These are phyloP conservation scores for Pezicula carpinea DNA, from an alignment of 2,329 filamentous ascomycete species.

Conservation along the genomic window DNA sequence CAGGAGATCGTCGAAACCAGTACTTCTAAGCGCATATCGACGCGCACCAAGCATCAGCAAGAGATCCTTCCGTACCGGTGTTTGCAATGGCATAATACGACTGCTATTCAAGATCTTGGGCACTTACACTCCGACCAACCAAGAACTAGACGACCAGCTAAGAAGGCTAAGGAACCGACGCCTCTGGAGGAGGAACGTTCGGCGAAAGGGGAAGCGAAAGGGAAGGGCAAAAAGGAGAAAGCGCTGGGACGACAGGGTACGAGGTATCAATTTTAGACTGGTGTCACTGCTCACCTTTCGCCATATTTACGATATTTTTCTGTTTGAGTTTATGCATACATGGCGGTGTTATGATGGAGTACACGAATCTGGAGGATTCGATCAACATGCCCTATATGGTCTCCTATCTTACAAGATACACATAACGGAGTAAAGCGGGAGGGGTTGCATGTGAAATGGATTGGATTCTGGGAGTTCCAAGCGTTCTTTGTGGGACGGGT, in stretches of 20 bases:
- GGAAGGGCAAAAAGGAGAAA: constrained; percentile 24
- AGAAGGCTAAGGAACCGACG: constrained; percentile 19
- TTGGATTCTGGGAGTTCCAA: no score
- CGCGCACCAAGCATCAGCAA: constrained; percentile 55
- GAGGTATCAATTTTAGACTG: constrained; percentile 13
- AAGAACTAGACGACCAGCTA: constrained; percentile 34
- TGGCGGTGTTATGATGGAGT: no score
- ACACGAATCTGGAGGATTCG: no score
- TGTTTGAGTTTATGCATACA: no score
- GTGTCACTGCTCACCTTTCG: no score
- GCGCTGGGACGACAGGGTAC: constrained; percentile 14
- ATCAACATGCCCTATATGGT: no score
- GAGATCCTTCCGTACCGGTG: constrained; percentile 53
- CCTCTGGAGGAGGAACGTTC: constrained; percentile 34
- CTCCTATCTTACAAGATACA: no score
- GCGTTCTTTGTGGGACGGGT: no score
- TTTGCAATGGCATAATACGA: constrained; percentile 61
- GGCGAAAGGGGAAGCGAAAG: constrained; percentile 25
- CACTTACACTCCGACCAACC: constrained; percentile 57
- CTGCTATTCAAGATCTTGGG: constrained; percentile 51
- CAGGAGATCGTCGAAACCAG: constrained; percentile 42
- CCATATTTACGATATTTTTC: no score
- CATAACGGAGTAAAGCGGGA: no score
- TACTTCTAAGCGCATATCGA: constrained; percentile 47
- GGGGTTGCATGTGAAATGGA: no score